Conservation (phyloP, 2,329 filamentous ascomycete genomes). For the Alternaria ethzedia region DNA sequence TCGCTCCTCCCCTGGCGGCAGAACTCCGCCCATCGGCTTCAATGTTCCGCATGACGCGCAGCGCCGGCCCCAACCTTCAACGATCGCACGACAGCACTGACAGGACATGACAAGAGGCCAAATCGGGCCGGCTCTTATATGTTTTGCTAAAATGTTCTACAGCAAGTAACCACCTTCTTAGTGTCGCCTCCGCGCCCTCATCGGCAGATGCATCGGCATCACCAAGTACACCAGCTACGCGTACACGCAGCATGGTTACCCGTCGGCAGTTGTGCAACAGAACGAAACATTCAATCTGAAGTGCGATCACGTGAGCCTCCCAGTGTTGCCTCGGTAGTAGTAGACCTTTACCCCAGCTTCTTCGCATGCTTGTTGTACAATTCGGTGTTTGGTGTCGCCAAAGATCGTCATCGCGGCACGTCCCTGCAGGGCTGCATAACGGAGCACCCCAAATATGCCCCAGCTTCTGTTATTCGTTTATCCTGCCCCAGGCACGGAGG, state of each 20-base stretch:
- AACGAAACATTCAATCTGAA: not conserved
- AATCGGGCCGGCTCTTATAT: not conserved
- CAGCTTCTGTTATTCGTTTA: constrained; percentile 1
- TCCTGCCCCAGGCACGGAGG: not conserved
- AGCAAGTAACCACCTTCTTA: not conserved
- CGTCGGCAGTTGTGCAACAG: constrained; percentile 1
- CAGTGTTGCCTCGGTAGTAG: not conserved
- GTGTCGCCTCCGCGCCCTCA: not conserved
- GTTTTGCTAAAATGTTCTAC: not conserved
- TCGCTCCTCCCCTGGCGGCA: not conserved
- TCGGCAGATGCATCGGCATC: constrained; percentile 3
- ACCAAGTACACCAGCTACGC: not conserved
- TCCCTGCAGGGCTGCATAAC: not conserved
- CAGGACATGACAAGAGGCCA: not conserved
- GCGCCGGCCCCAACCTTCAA: not conserved
- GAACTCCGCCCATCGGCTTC: constrained; percentile 3
- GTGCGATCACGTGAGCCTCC: not conserved
- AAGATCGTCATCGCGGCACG: not conserved
- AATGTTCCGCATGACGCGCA: constrained; percentile 8
- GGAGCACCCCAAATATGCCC: not conserved
- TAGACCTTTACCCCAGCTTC: not conserved
- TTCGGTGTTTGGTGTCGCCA: not conserved
- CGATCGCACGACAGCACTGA: not conserved
- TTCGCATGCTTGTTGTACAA: not conserved
- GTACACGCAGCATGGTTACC: not conserved